These are phyloP conservation scores for Leersia perrieri DNA, from an alignment of 176 grass and related monocot genomes.

Conservation along the genomic window DNA sequence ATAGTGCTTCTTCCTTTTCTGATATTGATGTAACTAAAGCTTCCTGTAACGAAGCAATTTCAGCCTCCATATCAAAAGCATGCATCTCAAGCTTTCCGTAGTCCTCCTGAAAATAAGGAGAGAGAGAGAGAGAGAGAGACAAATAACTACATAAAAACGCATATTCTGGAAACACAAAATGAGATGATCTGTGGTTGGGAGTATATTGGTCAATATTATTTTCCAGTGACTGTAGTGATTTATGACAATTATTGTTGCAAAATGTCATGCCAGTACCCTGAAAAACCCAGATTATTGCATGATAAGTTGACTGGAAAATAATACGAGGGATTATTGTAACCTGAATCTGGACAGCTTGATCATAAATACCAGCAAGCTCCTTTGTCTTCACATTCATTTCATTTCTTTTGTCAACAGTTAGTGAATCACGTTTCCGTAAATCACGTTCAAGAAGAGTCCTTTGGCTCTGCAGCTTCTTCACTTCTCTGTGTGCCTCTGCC, in stretches of 20 bases:
- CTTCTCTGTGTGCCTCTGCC: conserved; percentile 59
- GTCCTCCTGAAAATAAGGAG: conserved; percentile 63
- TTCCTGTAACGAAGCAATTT: conserved; percentile 76
- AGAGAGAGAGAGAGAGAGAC: not conserved
- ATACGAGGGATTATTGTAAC: conserved; percentile 16
- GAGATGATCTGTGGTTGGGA: not conserved
- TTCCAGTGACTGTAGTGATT: not conserved
- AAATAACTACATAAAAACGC: not conserved
- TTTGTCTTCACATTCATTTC: conserved; percentile 55
- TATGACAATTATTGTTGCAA: conserved; percentile 11
- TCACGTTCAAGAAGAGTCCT: conserved; percentile 76
- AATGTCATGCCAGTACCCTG: conserved; percentile 7
- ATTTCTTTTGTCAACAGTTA: conserved; percentile 54
- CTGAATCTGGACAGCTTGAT: conserved; percentile 58
- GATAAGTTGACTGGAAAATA: not conserved
- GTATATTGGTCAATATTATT: not conserved
- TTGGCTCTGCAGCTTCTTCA: conserved; percentile 81
- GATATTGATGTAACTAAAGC: conserved; percentile 45
- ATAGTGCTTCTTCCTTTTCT: conserved; percentile 73
- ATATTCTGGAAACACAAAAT: not conserved
- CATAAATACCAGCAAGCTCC: conserved; percentile 38
- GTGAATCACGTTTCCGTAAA: conserved; percentile 55
- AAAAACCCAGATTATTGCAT: not conserved
- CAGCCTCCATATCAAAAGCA: conserved; percentile 57
- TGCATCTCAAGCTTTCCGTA: conserved; percentile 70